Conservation (phyloP, 2,329 filamentous ascomycete species). For the Phaeosphaeriaceae sp. region DNA sequence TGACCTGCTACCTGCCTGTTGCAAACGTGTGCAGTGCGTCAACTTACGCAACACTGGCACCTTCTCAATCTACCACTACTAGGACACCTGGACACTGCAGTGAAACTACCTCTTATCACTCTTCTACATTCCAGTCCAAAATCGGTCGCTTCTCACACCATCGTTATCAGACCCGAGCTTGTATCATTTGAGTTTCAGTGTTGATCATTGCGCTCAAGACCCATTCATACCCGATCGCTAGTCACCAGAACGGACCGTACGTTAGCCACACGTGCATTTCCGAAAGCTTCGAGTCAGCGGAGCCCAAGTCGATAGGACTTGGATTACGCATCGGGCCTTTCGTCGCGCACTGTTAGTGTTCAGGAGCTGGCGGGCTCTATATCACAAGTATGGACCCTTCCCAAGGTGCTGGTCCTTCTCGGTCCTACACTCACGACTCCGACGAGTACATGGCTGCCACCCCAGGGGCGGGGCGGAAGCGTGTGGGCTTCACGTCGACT, state of each 20-base stretch:
- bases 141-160: background rate
- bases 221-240: conserved; percentile 24
- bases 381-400: conserved; percentile 37
- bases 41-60: conserved; percentile 14
- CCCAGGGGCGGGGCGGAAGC: conserved; percentile 38
- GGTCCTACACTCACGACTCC: conserved; percentile 20
- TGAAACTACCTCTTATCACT: background rate
- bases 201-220: conserved; percentile 14
- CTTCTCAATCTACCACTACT: conserved; percentile 21
- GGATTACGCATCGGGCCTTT: conserved; percentile 1
- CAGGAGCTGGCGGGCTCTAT: conserved; percentile 11
- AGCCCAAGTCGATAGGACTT: conserved; percentile 19
- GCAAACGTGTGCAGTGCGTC: conserved; percentile 16
- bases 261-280: conserved; percentile 23
- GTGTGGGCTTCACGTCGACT: conserved; percentile 43
- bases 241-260: background rate
- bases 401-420: conserved; percentile 24
- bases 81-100: background rate
- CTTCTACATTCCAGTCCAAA: background rate
- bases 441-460: conserved; percentile 38
- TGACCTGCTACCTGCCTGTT: conserved; percentile 13
- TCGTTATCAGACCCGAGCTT: background rate
- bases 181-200: background rate
- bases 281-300: conserved; percentile 20
- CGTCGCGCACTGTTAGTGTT: background rate